Evolutionary conservation across 257 asterid species (phyloP).

Genomic region (Ballota nigra): DNA sequence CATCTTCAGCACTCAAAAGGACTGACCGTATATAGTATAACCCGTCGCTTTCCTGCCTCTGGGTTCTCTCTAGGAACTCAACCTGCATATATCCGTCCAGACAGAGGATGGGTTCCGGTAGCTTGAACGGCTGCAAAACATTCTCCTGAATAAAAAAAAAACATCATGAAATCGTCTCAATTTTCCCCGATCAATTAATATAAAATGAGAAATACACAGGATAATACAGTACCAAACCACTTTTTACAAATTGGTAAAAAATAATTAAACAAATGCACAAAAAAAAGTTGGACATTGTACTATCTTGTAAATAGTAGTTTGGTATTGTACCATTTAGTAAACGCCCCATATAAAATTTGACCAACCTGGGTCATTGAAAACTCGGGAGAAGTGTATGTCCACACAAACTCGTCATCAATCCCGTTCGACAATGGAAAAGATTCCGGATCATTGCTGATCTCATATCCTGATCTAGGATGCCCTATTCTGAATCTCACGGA

Average conservation of each 20-base stretch:
- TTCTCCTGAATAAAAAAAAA: slow-evolving; percentile 49
- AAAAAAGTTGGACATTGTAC: no score
- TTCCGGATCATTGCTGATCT: slow-evolving; percentile 25
- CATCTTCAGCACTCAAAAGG: no score
- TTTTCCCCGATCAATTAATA: neutral
- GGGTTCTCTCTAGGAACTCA: slow-evolving; percentile 66
- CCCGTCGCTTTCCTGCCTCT: slow-evolving; percentile 59
- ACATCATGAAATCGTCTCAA: no score
- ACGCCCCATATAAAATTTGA: no score
- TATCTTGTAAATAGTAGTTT: no score
- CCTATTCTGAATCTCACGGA: slow-evolving; percentile 66
- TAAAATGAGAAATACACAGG: no score
- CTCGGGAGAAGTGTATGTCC: slow-evolving; percentile 74
- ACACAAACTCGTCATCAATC: slow-evolving; percentile 65
- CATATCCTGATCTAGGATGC: slow-evolving; percentile 43
- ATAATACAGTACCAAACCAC: no score
- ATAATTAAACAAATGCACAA: no score
- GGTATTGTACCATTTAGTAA: no score
- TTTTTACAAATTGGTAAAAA: no score
- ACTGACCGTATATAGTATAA: slow-evolving; percentile 72
- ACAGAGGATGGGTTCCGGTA: slow-evolving; percentile 71
- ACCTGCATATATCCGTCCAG: slow-evolving; percentile 71
- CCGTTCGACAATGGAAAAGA: slow-evolving; percentile 38
- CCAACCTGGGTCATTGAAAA: slow-evolving; percentile 80
- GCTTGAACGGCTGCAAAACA: slow-evolving; percentile 66